Base-by-base conservation (phyloP, 306 rosid genomes). In the Delonix regia region DNA sequence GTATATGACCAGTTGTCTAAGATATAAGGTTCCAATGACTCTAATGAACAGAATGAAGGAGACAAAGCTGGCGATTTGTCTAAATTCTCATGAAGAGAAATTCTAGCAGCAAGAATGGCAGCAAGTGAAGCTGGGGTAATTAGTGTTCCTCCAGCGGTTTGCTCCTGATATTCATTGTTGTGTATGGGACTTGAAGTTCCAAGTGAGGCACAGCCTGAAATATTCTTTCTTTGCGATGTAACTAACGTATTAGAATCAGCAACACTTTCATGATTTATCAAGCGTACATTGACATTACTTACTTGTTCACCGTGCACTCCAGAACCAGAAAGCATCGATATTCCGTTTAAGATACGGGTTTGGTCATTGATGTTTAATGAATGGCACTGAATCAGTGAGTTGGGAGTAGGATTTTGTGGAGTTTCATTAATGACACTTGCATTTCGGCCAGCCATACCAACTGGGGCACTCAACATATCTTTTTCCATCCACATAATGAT, bases 351-450 rank as follows among this genome's bases (percentile, higher is more conserved):
- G 38, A 25, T 57, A 57, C 64, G 36, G 7, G 34, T 57, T 57
- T 57, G 64, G 36, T 25, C 64, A 22, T 25, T 25, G 64, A 57
- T 18, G 64, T 57, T 57, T 5, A 57, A 57, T 57, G 86, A 67
- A 82, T 79, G 73, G 65, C 88, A 78, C 57, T 83, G 87, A 24
- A 77, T 71, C 51, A 88, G 84, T 19, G 96, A 85, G 86, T 87
- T 85, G 53, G 81, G 81, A 2, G 83, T 68, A n/a, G 79, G 9
- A 73, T 82, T 77, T 6, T 75, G 92, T 27, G 85, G 79, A 76
- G 81, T 52, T 67, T 82, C 94, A 64, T 82, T 84, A 0, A 79
- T 56, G 80, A 34, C 64, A 55, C 66, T 38, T 53, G 87, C 80
- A 81, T 42, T 83, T 77, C 68, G 83, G 49, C 47, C 63, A 45